Evolutionary conservation across 805 yeast species (phyloP), one percentile per base, ranked within the genome.

Genomic region (Candida bentonensis): DNA sequence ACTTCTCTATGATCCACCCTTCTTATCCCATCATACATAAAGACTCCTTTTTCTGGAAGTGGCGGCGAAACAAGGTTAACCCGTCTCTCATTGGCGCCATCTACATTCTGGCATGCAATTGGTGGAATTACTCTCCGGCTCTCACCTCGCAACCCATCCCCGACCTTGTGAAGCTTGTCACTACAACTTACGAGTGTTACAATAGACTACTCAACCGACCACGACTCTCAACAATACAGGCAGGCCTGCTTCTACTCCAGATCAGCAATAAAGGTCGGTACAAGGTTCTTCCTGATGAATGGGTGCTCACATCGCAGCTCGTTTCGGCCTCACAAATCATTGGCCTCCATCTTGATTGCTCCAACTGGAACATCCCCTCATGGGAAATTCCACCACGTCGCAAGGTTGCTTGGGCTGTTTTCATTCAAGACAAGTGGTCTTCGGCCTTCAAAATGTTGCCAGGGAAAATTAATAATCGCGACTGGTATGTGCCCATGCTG

Each of bases 191-290:
- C 30, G 46, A 47, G 7, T 52, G 52, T 21, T 47, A 49, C 39
- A 49, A 51, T 22, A 43, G 49, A 9, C 49, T 46, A 26, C 40
- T 53, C 15, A 48, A 48, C 17, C 46, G 55, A 67, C 50, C 64
- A 2, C 58, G 65, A 25, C 52, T 64, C 22, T 59, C 68, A 3
- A 60, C 63, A 0, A 53, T 64, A 13, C 69, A 66, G 44, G 66
- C 63, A 2, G 55, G 65, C 15, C 44, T 65, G 15, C 48, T 66
- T 9, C 44, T 66, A 54, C 47, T 54, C 20, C 58, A 54, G 46
- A 49, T 50, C 20, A 47, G 45, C 21, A 46, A 52, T 4, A 49
- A 44, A 21, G 28, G 50, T 13, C 39, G 45, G 4, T 22, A 40
- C 23, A 48, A 50, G 15, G 13, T 25, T 9, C 43, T 44, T 23